Evolutionary conservation across 1,284 basidiomycete genomes (phyloP), one percentile per base, ranked within the genome.

Genomic region (Sanghuangporus weigelae): DNA sequence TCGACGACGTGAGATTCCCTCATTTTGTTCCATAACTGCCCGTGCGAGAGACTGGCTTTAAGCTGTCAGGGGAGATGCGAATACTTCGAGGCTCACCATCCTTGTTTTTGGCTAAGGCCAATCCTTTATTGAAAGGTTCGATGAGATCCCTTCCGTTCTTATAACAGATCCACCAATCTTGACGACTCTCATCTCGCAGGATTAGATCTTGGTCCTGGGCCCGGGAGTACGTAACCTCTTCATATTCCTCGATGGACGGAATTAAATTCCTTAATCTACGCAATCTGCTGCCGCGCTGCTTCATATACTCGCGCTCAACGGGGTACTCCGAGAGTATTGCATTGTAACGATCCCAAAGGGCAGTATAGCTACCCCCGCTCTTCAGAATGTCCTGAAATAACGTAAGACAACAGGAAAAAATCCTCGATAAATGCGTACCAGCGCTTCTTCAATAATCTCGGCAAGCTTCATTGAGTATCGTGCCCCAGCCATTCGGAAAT

Each of bases 361-460:
- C 49, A 8, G 14, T 23, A 12, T 57, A 63, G 36, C 57, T 46
- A 4, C 48, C 61, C 14, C 61, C 61, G 5, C 12, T 63, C 49
- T 63, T 63, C 16, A 48, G 46, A 19, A 63, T 23, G 35, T 63
- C 55, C 61, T 63, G 36, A 21, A 39, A n/a, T 7, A 42, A 19
- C 23, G 39, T n/a, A 26, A 26, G 42, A 14, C 14, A 19, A n/a
- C 31, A 48, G 0, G 11, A 11, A n/a, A 23, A 35, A 3, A 48
- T 3, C 5, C 1, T 1, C 12, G 10, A 16, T 35, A 40, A 26
- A 19, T 23, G 5, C 59, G 2, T 54, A 70, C 70, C 60, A 71
- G 50, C 0, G 68, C 66, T 4, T 57, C 63, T 55, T 69, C 68
- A 4, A 71, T 62, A 57, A 71, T 67, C 21, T 50, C 60, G 6